Percentiles rank a stretch among this genome's conserved stretches.
These are phyloP conservation scores for Populus trichocarpa DNA, from an alignment of 441 rosid species.

Conservation along the genomic window DNA sequence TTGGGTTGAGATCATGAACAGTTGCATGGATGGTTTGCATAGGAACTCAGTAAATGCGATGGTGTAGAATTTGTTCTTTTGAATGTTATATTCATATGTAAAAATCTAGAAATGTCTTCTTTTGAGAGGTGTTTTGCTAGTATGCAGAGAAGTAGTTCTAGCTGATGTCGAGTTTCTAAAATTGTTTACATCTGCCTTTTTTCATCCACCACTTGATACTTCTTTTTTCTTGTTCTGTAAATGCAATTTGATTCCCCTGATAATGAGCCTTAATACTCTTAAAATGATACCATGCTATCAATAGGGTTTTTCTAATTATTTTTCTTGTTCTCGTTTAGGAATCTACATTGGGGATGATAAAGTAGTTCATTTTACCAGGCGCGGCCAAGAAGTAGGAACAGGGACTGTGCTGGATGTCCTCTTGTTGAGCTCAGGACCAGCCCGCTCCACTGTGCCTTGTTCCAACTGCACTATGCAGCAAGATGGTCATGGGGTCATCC, in stretches of 20 bases:
- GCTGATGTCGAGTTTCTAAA: not conserved
- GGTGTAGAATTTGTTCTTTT: not conserved
- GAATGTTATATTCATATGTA: not conserved
- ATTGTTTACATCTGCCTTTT: not conserved
- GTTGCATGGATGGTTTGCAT: not conserved
- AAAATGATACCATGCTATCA: not conserved
- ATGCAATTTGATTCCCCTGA: not conserved
- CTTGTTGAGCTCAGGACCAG: slow-evolving; percentile 66
- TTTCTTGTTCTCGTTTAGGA: slow-evolving; percentile 33
- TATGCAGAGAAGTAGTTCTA: not conserved
- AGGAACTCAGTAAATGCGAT: not conserved
- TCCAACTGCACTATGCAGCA: slow-evolving; percentile 53
- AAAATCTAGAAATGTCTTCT: not conserved
- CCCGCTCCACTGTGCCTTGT: slow-evolving; percentile 49
- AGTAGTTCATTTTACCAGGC: slow-evolving; percentile 83
- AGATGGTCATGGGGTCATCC: slow-evolving; percentile 62
- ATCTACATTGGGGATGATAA: slow-evolving; percentile 74
- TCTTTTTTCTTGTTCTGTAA: too few species aligned
- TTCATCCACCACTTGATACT: not conserved
- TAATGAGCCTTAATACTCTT: not conserved
- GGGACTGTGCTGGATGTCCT: slow-evolving; percentile 72
- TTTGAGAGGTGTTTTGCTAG: not conserved
- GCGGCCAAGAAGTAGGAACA: slow-evolving; percentile 88
- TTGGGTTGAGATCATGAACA: not conserved
- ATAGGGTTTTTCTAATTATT: not conserved